Base-by-base conservation (phyloP, 1,284 basidiomycete genomes). In the Pseudozyma sp. region DNA sequence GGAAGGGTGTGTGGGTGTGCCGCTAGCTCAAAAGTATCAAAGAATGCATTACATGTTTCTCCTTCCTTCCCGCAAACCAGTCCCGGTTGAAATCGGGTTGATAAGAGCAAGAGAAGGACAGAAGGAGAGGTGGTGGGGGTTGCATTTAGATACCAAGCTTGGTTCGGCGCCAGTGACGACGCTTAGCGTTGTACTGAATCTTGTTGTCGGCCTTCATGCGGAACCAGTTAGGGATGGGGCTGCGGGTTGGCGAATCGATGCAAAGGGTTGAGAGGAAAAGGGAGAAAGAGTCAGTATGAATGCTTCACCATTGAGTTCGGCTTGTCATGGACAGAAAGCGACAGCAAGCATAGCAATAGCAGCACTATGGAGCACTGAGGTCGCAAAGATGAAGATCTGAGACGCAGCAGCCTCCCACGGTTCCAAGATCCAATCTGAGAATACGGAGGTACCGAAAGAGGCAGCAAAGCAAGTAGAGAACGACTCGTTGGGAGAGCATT, bases 151-250 rank as follows among this genome's bases (percentile, higher is more conserved):
- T 73, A 75, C 73, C 74, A 57, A 83, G 80, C 82, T 83, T 83
- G 59, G 82, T 83, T 68, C 81, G 81, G 56, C 82, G 77, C 82
- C 81, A 83, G 80, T 82, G 79, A 62, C 82, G 71, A 48, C 83
- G 75, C 77, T 83, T 79, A 52, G 75, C 76, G 81, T 85, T 85
- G 86, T 86, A 94, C 93, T 94, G 93, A 85, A 95, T 95, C 88
- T 94, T 95, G 76, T 90, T 93, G 87, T 94, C 95, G 81, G 93
- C 92, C 90, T 97, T 97, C 78, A 97, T 89, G 83, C 95, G 93
- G 91, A 95, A 97, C 95, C 95, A 98, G 86, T 96, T 94, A 77
- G 95, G 95, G 77, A 98, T 96, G 78, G 95, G 95, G 86, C 93
- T 93, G 65, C 42, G 35, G 72, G 18, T 1, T 52, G 72, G 69